A percentile compares a stretch with the other conserved stretches of the same genome.
phyloP scores from a whole-genome alignment of 2,329 filamentous ascomycete genomes.

The Scedosporium apiospermum region DNA sequence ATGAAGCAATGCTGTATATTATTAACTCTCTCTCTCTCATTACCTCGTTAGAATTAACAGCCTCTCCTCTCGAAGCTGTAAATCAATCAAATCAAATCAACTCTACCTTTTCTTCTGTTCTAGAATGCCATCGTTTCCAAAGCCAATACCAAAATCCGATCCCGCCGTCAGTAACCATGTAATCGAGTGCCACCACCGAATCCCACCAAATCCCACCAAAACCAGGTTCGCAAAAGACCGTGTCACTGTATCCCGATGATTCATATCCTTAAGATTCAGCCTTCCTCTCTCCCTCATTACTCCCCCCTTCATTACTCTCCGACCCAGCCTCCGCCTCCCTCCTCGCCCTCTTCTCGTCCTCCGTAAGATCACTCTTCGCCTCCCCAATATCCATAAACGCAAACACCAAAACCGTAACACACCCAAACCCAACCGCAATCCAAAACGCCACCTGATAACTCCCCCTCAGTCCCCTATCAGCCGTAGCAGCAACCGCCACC shows the following conservation, averaged over 20 bases:
- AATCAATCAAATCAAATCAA: background rate
- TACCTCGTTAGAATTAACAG: background rate
- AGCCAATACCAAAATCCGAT: background rate
- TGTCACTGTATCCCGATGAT: background rate
- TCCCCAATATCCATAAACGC: slow-evolving; percentile 9
- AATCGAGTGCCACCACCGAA: too few species aligned
- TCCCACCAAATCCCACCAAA: too few species aligned
- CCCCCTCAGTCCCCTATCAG: slow-evolving; percentile 26
- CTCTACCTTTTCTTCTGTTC: background rate
- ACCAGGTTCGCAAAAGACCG: too few species aligned
- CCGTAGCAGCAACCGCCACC: slow-evolving; percentile 37
- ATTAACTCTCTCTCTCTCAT: background rate
- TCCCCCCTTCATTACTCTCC: background rate
- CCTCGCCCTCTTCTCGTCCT: slow-evolving; percentile 21
- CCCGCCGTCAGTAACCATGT: too few species aligned
- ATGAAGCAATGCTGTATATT: background rate
- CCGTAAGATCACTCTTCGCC: slow-evolving; percentile 13
- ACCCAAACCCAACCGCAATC: slow-evolving; percentile 45
- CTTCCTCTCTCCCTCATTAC: background rate
- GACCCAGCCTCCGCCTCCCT: background rate
- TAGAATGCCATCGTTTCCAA: background rate
- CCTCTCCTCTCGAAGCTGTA: background rate
- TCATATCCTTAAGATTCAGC: background rate
- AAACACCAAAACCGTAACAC: slow-evolving; percentile 35
- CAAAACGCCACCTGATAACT: slow-evolving; percentile 54